Evolutionary conservation across 768 basidiomycete genomes (phyloP).

Genomic region (Kwoniella bestiolae): DNA sequence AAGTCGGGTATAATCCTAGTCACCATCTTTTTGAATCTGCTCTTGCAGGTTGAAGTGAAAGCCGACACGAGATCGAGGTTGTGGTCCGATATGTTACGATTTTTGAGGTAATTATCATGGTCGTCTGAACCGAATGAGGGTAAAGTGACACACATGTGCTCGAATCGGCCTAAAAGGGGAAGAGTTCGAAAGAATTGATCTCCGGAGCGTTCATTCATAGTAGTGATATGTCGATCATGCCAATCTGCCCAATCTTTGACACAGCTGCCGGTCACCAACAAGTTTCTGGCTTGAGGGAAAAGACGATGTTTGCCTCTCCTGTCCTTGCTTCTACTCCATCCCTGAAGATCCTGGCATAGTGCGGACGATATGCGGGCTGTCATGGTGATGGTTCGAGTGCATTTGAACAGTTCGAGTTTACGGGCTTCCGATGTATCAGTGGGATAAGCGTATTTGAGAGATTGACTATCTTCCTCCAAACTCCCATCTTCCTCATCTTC

Average conservation of each 20-base stretch:
- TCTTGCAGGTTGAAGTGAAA: neutral
- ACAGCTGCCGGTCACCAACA: neutral
- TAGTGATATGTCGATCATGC: neutral
- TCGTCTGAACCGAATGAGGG: neutral
- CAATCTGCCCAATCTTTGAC: constrained; percentile 6
- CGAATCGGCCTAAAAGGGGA: neutral
- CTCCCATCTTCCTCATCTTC: neutral
- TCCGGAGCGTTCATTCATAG: neutral
- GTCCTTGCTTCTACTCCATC: neutral
- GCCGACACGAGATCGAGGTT: neutral
- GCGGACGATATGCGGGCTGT: neutral
- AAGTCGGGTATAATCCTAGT: neutral
- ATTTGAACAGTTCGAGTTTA: neutral
- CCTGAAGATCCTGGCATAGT: neutral
- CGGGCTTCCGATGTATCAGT: neutral
- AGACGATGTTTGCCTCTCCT: neutral
- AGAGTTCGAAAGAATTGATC: neutral
- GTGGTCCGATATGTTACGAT: neutral
- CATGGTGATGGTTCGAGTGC: neutral
- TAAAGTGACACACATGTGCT: neutral
- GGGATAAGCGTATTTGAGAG: neutral
- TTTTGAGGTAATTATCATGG: neutral
- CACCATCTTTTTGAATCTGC: neutral
- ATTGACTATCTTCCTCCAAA: neutral
- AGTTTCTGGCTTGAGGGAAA: neutral